Evolutionary conservation across 345 rosid species (phyloP).

Genomic region (Populus euphratica): DNA sequence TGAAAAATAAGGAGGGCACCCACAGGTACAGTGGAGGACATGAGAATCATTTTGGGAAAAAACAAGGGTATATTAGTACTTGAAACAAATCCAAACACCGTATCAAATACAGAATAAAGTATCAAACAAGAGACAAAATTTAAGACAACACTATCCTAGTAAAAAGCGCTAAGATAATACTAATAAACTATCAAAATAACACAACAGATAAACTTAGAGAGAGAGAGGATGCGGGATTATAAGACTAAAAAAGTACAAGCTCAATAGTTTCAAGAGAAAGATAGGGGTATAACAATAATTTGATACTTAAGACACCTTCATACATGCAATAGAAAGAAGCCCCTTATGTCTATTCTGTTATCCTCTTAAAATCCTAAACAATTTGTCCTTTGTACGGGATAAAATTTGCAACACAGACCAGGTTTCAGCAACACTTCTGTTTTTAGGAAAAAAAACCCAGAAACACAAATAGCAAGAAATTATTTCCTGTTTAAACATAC

Average conservation of each 20-base stretch:
- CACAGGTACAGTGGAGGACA: neutral
- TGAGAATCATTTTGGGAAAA: neutral
- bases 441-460: neutral
- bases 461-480: neutral
- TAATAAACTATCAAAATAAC: neutral
- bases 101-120: neutral
- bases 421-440: neutral
- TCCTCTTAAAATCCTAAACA: neutral
- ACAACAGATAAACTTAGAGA: neutral
- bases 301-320: neutral
- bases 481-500: neutral
- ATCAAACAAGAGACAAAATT: neutral
- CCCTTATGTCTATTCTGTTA: neutral
- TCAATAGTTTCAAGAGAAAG: neutral
- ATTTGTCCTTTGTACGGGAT: neutral
- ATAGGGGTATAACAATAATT: neutral
- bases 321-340: neutral
- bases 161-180: neutral
- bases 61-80: neutral
- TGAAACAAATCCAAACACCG: neutral
- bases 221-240: neutral
- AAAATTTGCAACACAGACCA: neutral
- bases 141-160: neutral
- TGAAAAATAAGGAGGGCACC: neutral
- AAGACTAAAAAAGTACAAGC: neutral